Evolutionary conservation across 1,284 basidiomycete genomes (phyloP).

Genomic region (Boletellus deceptivus): DNA sequence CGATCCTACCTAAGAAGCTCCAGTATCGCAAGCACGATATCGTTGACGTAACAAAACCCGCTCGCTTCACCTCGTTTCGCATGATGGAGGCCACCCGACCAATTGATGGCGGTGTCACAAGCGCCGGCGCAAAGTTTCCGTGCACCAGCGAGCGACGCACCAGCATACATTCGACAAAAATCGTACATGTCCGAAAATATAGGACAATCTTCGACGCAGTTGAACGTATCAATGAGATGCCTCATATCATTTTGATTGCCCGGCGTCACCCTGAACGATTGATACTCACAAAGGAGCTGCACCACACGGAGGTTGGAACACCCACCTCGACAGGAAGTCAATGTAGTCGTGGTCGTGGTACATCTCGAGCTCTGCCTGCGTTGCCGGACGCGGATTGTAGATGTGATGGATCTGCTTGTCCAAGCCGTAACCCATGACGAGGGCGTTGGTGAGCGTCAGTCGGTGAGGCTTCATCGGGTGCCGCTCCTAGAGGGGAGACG

Average conservation of each 20-base stretch:
- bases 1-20: constrained; percentile 77
- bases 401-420: constrained; percentile 94
- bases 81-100: constrained; percentile 95
- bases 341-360: constrained; percentile 97
- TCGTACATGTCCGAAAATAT: constrained; percentile 92
- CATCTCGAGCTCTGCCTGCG: constrained; percentile 82
- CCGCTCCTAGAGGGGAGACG: constrained; percentile 60
- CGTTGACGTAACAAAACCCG: constrained; percentile 96
- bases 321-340: constrained; percentile 87
- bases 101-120: constrained; percentile 96
- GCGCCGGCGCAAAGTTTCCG: constrained; percentile 81
- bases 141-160: constrained; percentile 87
- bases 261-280: constrained; percentile 67
- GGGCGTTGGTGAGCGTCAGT: constrained; percentile 89
- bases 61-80: constrained; percentile 95
- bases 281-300: constrained; percentile 2
- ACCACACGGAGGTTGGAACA: background rate
- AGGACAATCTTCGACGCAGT: constrained; percentile 93
- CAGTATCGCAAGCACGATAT: constrained; percentile 92
- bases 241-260: constrained; percentile 74
- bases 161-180: constrained; percentile 90
- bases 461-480: constrained; percentile 99
- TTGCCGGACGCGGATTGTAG: constrained; percentile 87
- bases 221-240: constrained; percentile 76
- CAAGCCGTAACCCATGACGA: constrained; percentile 95